phyloP scores from a whole-genome alignment of 768 basidiomycete genomes.

The Rhodotorula babjevae region DNA sequence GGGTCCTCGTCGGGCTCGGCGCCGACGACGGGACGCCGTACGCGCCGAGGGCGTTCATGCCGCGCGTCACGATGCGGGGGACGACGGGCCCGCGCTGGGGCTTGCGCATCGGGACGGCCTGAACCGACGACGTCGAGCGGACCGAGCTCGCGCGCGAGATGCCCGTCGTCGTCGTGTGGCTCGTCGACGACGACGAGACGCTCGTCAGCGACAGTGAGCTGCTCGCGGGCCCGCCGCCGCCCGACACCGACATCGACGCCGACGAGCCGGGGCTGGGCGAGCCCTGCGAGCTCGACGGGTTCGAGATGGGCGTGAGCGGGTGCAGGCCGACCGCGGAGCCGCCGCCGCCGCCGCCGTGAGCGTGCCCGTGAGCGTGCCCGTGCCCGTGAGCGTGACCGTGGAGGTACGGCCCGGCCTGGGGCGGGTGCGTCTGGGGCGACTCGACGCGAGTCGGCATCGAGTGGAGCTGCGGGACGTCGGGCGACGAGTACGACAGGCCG shows the following conservation, averaged over 20 bases:
- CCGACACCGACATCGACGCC: no score
- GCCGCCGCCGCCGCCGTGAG: no score
- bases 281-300: neutral
- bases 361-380: neutral
- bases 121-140: constrained; percentile 31
- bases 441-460: neutral
- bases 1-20: neutral
- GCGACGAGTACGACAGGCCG: constrained; percentile 4
- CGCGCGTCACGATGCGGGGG: constrained; percentile 24
- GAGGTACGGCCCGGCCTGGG: neutral
- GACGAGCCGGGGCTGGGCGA: neutral
- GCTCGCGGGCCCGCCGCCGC: neutral
- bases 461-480: constrained; percentile 7
- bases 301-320: constrained; percentile 3
- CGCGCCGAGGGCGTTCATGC: constrained; percentile 26
- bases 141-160: constrained; percentile 22
- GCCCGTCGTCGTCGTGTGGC: constrained; percentile 11
- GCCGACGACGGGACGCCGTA: constrained; percentile 11
- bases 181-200: constrained; percentile 1
- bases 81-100: constrained; percentile 21
- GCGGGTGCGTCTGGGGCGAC: neutral
- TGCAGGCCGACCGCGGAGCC: neutral
- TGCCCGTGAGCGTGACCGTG: neutral
- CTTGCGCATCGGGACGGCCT: constrained; percentile 38
- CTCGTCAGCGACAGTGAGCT: neutral